These are phyloP conservation scores for Hyaloraphidium curvatum DNA, from an alignment of 192 early-diverging fungal genomes.

Conservation along the genomic window DNA sequence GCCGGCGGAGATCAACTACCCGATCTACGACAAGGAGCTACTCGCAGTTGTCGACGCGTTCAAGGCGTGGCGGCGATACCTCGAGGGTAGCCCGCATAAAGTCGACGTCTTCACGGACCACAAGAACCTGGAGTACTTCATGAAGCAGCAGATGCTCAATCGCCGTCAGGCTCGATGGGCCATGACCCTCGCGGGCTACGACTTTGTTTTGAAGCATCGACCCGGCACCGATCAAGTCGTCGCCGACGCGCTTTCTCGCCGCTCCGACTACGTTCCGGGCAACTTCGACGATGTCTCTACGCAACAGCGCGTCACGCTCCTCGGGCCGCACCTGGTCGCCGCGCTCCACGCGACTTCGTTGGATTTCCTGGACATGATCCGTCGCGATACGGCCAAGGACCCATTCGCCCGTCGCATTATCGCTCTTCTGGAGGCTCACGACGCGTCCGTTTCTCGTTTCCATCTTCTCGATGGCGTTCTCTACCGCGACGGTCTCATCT, in stretches of 20 bases:
- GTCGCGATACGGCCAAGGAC: too few species aligned
- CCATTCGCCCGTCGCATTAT: too few species aligned
- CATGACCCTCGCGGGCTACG: constrained; percentile 9
- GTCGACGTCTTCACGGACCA: constrained; percentile 21
- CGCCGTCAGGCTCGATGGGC: constrained; percentile 17
- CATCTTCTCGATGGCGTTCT: too few species aligned
- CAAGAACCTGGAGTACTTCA: constrained; percentile 20
- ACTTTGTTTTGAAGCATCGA: constrained; percentile 10
- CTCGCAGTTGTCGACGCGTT: constrained; percentile 21
- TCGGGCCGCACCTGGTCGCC: too few species aligned
- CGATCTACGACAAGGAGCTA: constrained; percentile 18
- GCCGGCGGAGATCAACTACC: constrained; percentile 14
- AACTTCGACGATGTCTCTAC: too few species aligned
- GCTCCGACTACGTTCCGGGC: too few species aligned
- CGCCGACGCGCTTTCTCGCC: constrained; percentile 16
- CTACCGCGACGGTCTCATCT: too few species aligned
- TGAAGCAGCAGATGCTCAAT: constrained; percentile 8
- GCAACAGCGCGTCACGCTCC: too few species aligned
- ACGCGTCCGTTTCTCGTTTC: too few species aligned
- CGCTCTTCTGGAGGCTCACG: too few species aligned
- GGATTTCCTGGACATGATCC: too few species aligned
- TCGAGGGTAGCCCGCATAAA: constrained; percentile 6
- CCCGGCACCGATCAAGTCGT: constrained; percentile 10
- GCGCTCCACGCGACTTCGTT: too few species aligned
- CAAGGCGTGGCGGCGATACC: constrained; percentile 14